Evolutionary conservation across 768 basidiomycete genomes (phyloP).

Genomic region (Termitomyces sp.): DNA sequence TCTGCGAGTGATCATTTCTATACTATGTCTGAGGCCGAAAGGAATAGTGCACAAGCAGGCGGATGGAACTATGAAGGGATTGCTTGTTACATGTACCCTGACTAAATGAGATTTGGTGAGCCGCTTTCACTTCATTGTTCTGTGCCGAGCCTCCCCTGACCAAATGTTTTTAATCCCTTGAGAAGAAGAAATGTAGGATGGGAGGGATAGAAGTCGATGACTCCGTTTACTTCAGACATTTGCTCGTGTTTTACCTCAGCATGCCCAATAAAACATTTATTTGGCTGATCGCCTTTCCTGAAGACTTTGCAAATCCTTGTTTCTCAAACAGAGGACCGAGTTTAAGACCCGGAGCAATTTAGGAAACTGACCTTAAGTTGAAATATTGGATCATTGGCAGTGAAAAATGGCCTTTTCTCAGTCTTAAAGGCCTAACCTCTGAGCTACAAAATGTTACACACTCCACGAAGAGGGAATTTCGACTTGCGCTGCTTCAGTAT

Average conservation of each 20-base stretch:
- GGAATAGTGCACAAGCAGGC: slow-evolving; percentile 4
- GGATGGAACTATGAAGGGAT: slow-evolving; percentile 14
- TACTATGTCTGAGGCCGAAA: slow-evolving; percentile 15
- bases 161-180: background rate
- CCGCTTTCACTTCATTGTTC: too few species aligned
- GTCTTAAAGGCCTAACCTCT: too few species aligned
- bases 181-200: background rate
- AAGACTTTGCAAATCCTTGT: background rate
- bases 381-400: too few species aligned
- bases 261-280: background rate
- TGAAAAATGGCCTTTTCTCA: background rate
- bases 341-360: too few species aligned
- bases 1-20: slow-evolving; percentile 19
- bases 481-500: too few species aligned
- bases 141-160: background rate
- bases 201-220: background rate
- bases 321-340: too few species aligned
- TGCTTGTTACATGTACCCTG: slow-evolving; percentile 14
- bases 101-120: background rate
- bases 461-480: too few species aligned
- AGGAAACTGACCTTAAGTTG: too few species aligned
- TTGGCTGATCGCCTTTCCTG: background rate
- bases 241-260: background rate
- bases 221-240: too few species aligned
- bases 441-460: too few species aligned